Evolutionary conservation across 805 yeast species (phyloP), one percentile per base, ranked within the genome.

Genomic region (Metschnikowia arizonensis): DNA sequence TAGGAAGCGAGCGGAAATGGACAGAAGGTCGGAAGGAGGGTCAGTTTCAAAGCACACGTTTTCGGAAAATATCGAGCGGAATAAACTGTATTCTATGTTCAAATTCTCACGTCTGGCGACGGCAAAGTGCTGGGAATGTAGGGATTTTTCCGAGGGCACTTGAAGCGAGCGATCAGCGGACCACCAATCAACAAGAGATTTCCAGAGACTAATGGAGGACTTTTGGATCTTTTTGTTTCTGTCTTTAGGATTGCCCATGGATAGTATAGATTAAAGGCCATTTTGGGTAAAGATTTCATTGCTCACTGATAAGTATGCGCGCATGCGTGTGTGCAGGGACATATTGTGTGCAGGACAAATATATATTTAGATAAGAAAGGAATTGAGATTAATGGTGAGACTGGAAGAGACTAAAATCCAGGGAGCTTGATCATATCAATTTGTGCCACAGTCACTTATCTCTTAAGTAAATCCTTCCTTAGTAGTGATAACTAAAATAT

Each of bases 111-210:
- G 45, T 19, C 61, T 49, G 3, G 70, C 68, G 2, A 17, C 45
- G 17, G 42, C 50, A 35, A 12, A 50, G 10, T 12, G 44, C 15
- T 26, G 49, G 39, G 44, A 28, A 19, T 37, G 37, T 10, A 49
- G 31, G 31, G 47, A 30, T 17, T 40, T 36, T 31, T 43, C 37
- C 45, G 56, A 31, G 46, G 61, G 48, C 49, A 35, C 50, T 40
- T 55, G 55, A 37, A 64, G 50, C 12, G 55, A 50, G 4, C 62
- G 46, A 4, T 66, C 54, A 12, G 61, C 54, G 6, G 47, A 26
- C 73, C 74, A 68, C 75, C 75, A 70, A 52, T 70, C 74, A 14
- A 50, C 45, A 18, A 66, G 44, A 2, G 72, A 67, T 26, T 53
- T 48, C 15, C 39, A 21, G 10, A 65, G 31, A 0, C 66, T 46